Evolutionary conservation across 495 filamentous ascomycete genomes (phyloP), one percentile per base, ranked within the genome.

Genomic region (Talaromyces stipitatus): DNA sequence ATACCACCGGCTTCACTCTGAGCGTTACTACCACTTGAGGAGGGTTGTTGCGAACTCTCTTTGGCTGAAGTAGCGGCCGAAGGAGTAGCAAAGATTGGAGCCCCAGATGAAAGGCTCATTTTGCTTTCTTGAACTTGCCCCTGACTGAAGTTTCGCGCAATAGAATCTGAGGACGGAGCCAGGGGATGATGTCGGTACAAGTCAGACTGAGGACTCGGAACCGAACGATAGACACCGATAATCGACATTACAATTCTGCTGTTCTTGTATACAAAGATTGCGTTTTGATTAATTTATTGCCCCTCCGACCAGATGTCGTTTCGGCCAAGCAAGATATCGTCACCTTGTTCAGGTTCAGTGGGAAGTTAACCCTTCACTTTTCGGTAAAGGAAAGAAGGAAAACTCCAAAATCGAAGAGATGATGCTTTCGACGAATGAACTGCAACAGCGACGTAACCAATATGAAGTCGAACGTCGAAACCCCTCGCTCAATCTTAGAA

Each of bases 211-310:
- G 48, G 24, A 51, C 48, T 30, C 27, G 48, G 48, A 18, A 51
- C 48, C 48, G 48, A 51, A 51, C 48, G 48, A 51, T 51, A 51
- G 11, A 51, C 48, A 30, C 27, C 14, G 48, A 51, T 10, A 18
- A 51, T 51, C 48, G 48, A 51, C 48, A 51, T 51, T 30, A 51
- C 48, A 51, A 20, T 9, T 30, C 30, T 27, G 0, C 2, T 16
- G 22, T 8, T 30, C 12, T 28, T 27, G 20, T 48, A 26, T 23
- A 48, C 24, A 23, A 48, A n/a, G 20, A 48, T 48, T 16, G 7
- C 45, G 45, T 48, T 20, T 48, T 3, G 16, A 41, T 41, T 16
- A 9, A 41, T 41, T 41, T 41, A 14, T 41, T 41, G 36, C 36
- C 36, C 36, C 36, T 41, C n/a, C 7, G 36, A 41, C 36, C n/a